Base-by-base conservation (phyloP, 176 grass and related monocot species). In the Phoenix roebelenii region DNA sequence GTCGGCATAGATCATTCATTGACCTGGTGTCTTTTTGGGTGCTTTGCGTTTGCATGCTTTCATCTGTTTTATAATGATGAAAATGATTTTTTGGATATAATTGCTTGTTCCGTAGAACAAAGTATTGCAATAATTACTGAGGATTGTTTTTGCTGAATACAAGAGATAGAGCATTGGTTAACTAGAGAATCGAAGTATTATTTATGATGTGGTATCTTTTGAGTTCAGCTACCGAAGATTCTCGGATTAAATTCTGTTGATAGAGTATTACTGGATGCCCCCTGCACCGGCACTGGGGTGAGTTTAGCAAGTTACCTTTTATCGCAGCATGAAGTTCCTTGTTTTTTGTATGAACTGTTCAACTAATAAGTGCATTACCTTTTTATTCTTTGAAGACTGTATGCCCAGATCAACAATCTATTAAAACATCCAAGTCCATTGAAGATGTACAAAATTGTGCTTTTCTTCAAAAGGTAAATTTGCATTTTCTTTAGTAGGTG, bases 251-350 rank as follows among this genome's bases (percentile, higher is more conserved):
- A 98, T 77, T 88, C 87, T 25, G 81, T 92, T 76, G 93, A 98
- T 78, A 88, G 93, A 75, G 93, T 92, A 58, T 81, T 98, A 67
- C 65, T 98, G 78, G 93, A 98, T 82, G 87, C 93, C 4, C 93
- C 93, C 51, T 98, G 93, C 73, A 98, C 84, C 24, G 93, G 93
- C 56, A 88, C 78, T 30, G 93, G 93, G 49, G 93, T 98, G 62
- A 65, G 79, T 67, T 60, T 66, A 73, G 50, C 25, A 71, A 30
- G 44, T 64, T 44, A 57, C 51, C 23, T 3, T 44, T 14, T 44
- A 9, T 12, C 32, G 10, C 35, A 44, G 35, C 35, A 44, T 14
- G 35, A 0, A 3, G 7, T 44, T 44, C 10, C 5, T 44, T 44
- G 35, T 44, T 44, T 44, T 1, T 44, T 44, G 35, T 44, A 44